phyloP scores from a whole-genome alignment of 1,139 yeast genomes.

The Pichia sp. region DNA sequence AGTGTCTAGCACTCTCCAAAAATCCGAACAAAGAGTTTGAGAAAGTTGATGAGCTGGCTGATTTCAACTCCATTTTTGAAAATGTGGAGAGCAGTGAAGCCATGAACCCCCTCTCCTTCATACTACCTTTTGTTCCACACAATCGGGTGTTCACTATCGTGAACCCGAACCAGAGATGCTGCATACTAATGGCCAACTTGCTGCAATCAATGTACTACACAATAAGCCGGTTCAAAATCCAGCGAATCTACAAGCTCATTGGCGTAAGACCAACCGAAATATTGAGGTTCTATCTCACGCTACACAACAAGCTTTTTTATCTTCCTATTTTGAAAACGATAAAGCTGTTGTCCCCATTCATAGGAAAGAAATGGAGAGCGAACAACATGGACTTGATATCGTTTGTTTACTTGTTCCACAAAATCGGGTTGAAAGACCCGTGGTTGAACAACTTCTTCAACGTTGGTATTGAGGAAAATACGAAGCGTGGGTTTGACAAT shows the following conservation, averaged over 20 bases:
- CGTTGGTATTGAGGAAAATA: conserved; percentile 52
- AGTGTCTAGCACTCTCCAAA: conserved; percentile 22
- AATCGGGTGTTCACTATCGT: conserved; percentile 24
- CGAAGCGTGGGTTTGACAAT: conserved; percentile 77
- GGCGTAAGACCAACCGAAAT: conserved; percentile 54
- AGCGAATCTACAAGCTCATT: conserved; percentile 50
- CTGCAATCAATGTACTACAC: conserved; percentile 43
- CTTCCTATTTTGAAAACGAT: conserved; percentile 67
- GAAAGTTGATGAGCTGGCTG: conserved; percentile 16
- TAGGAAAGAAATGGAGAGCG: conserved; percentile 94
- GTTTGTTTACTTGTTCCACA: conserved; percentile 73
- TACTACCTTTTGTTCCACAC: conserved; percentile 31
- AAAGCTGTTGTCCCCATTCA: conserved; percentile 81
- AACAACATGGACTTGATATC: conserved; percentile 92
- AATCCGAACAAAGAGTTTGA: conserved; percentile 9
- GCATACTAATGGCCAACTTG: conserved; percentile 44
- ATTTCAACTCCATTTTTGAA: conserved; percentile 23
- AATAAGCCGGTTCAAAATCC: conserved; percentile 44
- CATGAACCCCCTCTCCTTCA: conserved; percentile 19
- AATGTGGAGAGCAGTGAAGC: conserved; percentile 8
- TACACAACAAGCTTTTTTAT: conserved; percentile 62
- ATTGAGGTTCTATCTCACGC: conserved; percentile 39
- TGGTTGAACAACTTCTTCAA: conserved; percentile 71
- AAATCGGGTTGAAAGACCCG: conserved; percentile 68
- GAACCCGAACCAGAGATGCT: conserved; percentile 41